Percentiles rank a stretch among this genome's conserved stretches.
Evolutionary conservation across 345 rosid genomes (phyloP).

Genomic region (Salix brachista): DNA sequence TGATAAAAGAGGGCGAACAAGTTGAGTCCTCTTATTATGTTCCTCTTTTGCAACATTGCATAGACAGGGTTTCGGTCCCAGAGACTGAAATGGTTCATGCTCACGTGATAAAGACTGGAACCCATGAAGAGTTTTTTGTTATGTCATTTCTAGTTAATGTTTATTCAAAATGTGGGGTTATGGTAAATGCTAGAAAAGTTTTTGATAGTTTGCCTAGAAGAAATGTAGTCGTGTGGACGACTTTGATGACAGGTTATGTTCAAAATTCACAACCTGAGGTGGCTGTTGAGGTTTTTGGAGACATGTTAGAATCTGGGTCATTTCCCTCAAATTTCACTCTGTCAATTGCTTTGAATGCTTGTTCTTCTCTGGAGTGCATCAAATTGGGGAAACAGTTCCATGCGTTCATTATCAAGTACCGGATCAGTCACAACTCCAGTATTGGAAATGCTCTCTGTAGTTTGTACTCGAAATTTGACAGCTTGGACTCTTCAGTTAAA

Average conservation of each 20-base stretch:
- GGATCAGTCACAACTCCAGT: slow-evolving; percentile 36
- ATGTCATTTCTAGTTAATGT: slow-evolving; percentile 46
- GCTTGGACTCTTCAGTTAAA: slow-evolving; percentile 35
- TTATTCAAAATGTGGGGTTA: slow-evolving; percentile 45
- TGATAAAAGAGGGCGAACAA: slow-evolving; percentile 20
- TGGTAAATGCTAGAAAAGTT: slow-evolving; percentile 35
- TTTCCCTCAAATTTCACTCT: slow-evolving; percentile 48
- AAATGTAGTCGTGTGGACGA: slow-evolving; percentile 44
- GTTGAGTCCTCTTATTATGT: slow-evolving; percentile 33
- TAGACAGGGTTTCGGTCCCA: slow-evolving; percentile 30
- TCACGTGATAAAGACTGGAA: slow-evolving; percentile 45
- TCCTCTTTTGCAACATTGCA: slow-evolving; percentile 49
- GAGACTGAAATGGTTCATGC: slow-evolving; percentile 37
- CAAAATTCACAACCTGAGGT: slow-evolving; percentile 40
- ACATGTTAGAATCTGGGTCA: slow-evolving; percentile 23
- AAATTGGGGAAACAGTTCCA: slow-evolving; percentile 52
- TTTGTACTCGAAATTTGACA: slow-evolving; percentile 46
- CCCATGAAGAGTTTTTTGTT: slow-evolving; percentile 27
- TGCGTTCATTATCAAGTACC: slow-evolving; percentile 44
- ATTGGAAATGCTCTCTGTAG: slow-evolving; percentile 60
- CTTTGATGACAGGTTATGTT: slow-evolving; percentile 45
- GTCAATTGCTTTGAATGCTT: slow-evolving; percentile 46
- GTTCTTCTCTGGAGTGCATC: slow-evolving; percentile 31
- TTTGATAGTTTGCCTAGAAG: slow-evolving; percentile 32
- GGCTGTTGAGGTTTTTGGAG: slow-evolving; percentile 35